A percentile compares a stretch with the other conserved stretches of the same genome.
Evolutionary conservation across 2,329 filamentous ascomycete genomes (phyloP).

Genomic region (Verticillium klebahnii): DNA sequence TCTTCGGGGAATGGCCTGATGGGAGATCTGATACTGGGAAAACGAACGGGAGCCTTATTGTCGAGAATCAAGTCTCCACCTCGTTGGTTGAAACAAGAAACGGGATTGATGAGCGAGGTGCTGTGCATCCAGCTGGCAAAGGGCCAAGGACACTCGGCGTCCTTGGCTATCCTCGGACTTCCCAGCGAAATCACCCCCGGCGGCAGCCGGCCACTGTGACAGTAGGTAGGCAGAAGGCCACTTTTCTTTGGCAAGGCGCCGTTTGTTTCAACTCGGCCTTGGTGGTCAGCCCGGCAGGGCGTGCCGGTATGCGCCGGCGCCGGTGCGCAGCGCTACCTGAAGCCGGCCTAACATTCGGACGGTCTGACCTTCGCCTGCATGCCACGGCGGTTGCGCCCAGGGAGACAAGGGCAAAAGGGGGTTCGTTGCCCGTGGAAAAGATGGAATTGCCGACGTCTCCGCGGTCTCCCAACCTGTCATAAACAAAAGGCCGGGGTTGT

Average conservation of each 20-base stretch:
- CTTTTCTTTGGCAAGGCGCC: background rate
- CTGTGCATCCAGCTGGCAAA: background rate
- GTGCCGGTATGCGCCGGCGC: background rate
- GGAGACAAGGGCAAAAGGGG: background rate
- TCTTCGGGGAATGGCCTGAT: background rate
- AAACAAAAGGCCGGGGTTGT: background rate
- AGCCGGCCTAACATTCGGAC: background rate
- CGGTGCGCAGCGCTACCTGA: background rate
- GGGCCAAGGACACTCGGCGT: background rate
- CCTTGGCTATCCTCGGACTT: background rate
- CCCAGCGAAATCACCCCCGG: background rate
- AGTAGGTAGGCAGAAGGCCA: background rate
- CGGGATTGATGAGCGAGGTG: background rate
- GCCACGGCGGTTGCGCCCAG: background rate
- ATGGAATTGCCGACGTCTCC: background rate
- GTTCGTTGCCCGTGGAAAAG: background rate
- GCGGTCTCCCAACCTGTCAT: too few species aligned
- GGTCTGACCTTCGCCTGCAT: background rate
- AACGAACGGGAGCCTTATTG: background rate
- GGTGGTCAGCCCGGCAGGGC: background rate
- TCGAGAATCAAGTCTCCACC: background rate
- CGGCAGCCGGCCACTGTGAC: background rate
- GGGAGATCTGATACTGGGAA: background rate
- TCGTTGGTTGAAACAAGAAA: background rate
- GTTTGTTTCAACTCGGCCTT: background rate